A percentile compares a stretch with the other conserved stretches of the same genome.
These are phyloP conservation scores for Hyphopichia fennica DNA, from an alignment of 1,139 yeast genomes.

Conservation along the genomic window DNA sequence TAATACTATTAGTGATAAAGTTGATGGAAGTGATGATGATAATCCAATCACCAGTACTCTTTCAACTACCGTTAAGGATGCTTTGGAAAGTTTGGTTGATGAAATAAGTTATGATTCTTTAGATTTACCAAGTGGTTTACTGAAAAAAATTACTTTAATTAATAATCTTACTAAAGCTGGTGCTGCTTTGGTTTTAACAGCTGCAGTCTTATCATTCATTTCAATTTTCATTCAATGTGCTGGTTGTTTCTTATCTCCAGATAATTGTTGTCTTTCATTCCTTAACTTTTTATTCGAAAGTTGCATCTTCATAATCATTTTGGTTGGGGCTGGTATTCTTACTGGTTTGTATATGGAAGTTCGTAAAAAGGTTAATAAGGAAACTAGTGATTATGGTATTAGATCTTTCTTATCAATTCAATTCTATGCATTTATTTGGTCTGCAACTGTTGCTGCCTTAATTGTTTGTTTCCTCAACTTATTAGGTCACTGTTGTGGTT, in stretches of 20 bases:
- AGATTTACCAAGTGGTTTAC: conserved; percentile 38
- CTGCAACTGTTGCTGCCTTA: conserved; percentile 39
- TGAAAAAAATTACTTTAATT: conserved; percentile 31
- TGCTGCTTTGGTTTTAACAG: conserved; percentile 30
- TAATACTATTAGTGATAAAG: conserved; percentile 23
- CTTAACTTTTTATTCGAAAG: conserved; percentile 38
- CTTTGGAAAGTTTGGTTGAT: conserved; percentile 29
- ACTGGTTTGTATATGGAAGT: conserved; percentile 35
- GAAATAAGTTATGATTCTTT: conserved; percentile 30
- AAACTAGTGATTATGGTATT: conserved; percentile 31
- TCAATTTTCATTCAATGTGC: conserved; percentile 30
- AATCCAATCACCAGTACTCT: conserved; percentile 15
- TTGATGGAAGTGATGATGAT: conserved; percentile 19
- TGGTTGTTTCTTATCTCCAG: conserved; percentile 38
- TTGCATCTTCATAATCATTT: conserved; percentile 27
- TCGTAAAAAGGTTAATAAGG: conserved; percentile 32
- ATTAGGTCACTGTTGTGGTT: conserved; percentile 47
- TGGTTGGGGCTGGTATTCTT: conserved; percentile 34
- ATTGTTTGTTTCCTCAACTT: conserved; percentile 33
- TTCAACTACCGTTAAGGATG: conserved; percentile 18
- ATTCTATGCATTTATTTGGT: conserved; percentile 46
- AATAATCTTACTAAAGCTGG: conserved; percentile 26
- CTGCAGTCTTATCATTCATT: conserved; percentile 26
- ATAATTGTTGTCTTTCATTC: conserved; percentile 39
- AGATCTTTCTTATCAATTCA: conserved; percentile 39